These are phyloP conservation scores for Jaltomata sinuosa DNA, from an alignment of 257 asterid species.

Conservation along the genomic window DNA sequence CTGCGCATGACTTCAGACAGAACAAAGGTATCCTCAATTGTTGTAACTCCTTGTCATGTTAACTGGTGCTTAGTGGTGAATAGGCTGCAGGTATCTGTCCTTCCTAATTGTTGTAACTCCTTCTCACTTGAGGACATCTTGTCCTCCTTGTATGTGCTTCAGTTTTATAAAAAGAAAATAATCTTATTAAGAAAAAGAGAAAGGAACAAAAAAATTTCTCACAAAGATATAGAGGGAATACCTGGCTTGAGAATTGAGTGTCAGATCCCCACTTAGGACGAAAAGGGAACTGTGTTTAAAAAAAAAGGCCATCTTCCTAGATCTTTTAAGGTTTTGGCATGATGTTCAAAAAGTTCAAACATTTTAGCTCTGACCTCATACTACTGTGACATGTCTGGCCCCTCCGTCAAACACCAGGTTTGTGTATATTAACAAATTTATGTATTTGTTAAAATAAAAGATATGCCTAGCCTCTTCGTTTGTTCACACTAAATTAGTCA, in stretches of 20 bases:
- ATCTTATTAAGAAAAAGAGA: background rate
- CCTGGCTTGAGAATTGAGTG: background rate
- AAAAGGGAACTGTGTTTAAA: background rate
- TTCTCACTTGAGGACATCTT: background rate
- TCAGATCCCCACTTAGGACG: background rate
- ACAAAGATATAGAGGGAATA: background rate
- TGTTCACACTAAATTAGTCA: background rate
- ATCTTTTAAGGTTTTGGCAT: background rate
- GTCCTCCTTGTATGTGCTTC: background rate
- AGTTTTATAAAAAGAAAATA: background rate
- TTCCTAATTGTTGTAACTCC: background rate
- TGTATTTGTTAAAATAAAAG: background rate
- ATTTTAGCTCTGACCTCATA: background rate
- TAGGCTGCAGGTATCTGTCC: background rate
- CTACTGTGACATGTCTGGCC: background rate
- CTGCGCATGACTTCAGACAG: constrained; percentile 97
- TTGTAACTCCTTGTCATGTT: background rate
- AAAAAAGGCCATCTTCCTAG: background rate
- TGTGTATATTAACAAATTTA: background rate
- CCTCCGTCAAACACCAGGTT: background rate
- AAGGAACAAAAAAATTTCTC: background rate
- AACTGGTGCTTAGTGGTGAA: background rate
- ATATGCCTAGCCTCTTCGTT: background rate
- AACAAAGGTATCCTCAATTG: constrained; percentile 63
- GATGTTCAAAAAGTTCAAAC: background rate